A percentile compares a stretch with the other conserved stretches of the same genome.
phyloP scores from a whole-genome alignment of 345 rosid genomes.

The Murraya koenigii region DNA sequence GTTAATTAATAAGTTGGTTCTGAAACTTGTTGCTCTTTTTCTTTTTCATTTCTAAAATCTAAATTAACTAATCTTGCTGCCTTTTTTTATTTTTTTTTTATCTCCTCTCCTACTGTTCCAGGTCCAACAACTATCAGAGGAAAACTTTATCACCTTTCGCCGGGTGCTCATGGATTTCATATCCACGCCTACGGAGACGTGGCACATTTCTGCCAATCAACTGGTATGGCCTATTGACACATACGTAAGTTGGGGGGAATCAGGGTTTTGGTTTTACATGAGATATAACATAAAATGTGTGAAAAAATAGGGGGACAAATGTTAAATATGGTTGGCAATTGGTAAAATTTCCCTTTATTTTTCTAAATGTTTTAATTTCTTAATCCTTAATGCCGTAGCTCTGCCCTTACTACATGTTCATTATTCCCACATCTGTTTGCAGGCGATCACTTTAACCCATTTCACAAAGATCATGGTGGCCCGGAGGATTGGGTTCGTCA shows the following conservation, averaged over 20 bases:
- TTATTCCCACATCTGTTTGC: slow-evolving; percentile 15
- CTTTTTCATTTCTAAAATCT: background rate
- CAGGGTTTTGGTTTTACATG: too few relatives aligned
- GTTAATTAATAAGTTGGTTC: background rate
- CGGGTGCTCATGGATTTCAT: slow-evolving; percentile 51
- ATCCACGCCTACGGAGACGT: background rate
- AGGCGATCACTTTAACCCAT: slow-evolving; percentile 94
- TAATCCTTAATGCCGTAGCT: too few relatives aligned
- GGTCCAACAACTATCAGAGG: slow-evolving; percentile 80
- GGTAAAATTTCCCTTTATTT: slow-evolving; percentile 21
- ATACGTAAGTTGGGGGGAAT: background rate
- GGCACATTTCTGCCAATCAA: slow-evolving; percentile 65
- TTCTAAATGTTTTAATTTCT: background rate
- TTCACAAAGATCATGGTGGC: slow-evolving; percentile 80
- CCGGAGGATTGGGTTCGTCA: slow-evolving; percentile 82
- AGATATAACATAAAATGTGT: too few relatives aligned
- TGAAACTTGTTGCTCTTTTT: background rate
- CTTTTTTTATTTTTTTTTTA: too few relatives aligned
- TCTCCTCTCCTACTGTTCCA: slow-evolving; percentile 14
- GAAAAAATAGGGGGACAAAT: too few relatives aligned
- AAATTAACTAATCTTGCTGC: too few relatives aligned
- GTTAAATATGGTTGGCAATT: too few relatives aligned
- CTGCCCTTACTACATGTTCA: background rate
- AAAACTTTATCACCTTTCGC: slow-evolving; percentile 62
- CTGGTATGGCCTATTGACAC: slow-evolving; percentile 34